phyloP scores from a whole-genome alignment of 1,139 yeast species.

The Sugiyamaella neomexicana region DNA sequence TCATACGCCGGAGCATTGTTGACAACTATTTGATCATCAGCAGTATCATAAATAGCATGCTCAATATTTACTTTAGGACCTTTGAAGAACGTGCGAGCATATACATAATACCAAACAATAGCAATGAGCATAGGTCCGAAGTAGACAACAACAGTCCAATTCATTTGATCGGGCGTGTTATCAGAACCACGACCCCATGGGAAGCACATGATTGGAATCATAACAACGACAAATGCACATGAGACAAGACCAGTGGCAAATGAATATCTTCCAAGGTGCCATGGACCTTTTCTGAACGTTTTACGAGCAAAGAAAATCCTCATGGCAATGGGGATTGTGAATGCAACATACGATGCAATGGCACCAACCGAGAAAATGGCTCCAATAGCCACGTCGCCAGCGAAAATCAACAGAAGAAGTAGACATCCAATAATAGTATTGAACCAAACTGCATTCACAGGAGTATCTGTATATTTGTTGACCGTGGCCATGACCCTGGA shows the following conservation, averaged over 20 bases:
- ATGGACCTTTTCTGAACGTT: slow-evolving; percentile 65
- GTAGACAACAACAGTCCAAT: slow-evolving; percentile 70
- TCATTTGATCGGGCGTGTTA: slow-evolving; percentile 54
- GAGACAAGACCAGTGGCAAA: slow-evolving; percentile 43
- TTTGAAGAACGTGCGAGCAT: slow-evolving; percentile 63
- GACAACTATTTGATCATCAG: slow-evolving; percentile 7
- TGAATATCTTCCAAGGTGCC: slow-evolving; percentile 60
- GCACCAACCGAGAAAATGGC: slow-evolving; percentile 81
- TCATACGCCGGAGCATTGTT: slow-evolving; percentile 3
- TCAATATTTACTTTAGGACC: slow-evolving; percentile 68
- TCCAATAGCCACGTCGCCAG: slow-evolving; percentile 67
- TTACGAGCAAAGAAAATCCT: slow-evolving; percentile 50
- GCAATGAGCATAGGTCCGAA: slow-evolving; percentile 63
- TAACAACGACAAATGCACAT: slow-evolving; percentile 49
- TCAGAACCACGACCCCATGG: slow-evolving; percentile 51
- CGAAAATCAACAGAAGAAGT: slow-evolving; percentile 59
- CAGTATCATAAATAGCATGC: slow-evolving; percentile 30
- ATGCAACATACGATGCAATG: slow-evolving; percentile 68
- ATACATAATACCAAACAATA: slow-evolving; percentile 52
- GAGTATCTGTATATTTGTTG: slow-evolving; percentile 58
- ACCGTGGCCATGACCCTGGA: slow-evolving; percentile 58
- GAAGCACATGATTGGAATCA: slow-evolving; percentile 70
- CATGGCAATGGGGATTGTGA: slow-evolving; percentile 57
- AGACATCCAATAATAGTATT: slow-evolving; percentile 60
- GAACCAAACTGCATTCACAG: slow-evolving; percentile 68